phyloP scores from a whole-genome alignment of 768 basidiomycete genomes.

The Leccinum incarnatum region DNA sequence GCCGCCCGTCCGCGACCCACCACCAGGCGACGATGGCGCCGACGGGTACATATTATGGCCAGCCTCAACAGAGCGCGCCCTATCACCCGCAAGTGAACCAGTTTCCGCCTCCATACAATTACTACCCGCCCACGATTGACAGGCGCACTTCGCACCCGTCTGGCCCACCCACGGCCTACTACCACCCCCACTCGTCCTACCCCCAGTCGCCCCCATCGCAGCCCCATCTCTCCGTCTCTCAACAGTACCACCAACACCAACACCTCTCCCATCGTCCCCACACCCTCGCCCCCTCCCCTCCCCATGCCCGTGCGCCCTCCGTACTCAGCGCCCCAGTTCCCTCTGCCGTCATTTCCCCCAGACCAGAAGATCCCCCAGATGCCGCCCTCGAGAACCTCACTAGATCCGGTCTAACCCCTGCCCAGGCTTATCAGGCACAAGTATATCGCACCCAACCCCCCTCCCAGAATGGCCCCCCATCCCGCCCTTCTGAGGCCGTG shows the following conservation, averaged over 20 bases:
- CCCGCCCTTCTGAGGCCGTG: conserved; percentile 26
- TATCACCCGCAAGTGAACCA: conserved; percentile 26
- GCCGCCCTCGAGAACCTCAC: conserved; percentile 42
- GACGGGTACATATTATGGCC: conserved; percentile 12
- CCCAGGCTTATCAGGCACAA: conserved; percentile 81
- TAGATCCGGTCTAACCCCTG: conserved; percentile 61
- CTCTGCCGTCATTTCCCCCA: conserved; percentile 44
- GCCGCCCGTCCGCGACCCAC: conserved; percentile 61
- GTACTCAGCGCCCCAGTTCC: conserved; percentile 42
- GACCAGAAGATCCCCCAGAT: conserved; percentile 51
- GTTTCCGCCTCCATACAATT: conserved; percentile 39
- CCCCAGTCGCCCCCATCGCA: conserved; percentile 36
- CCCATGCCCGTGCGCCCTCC: conserved; percentile 49
- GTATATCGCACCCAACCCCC: conserved; percentile 51
- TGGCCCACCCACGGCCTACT: conserved; percentile 31
- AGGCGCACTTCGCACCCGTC: conserved; percentile 47
- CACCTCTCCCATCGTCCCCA: conserved; percentile 24
- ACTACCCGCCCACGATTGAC: conserved; percentile 42
- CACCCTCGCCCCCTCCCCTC: conserved; percentile 39
- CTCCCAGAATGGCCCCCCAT: conserved; percentile 30
- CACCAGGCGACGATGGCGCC: conserved; percentile 34
- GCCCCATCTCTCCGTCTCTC: conserved; percentile 9
- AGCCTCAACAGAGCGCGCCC: conserved; percentile 15
- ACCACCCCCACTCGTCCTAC: conserved; percentile 28
- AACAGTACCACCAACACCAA: conserved; percentile 6